phyloP scores from a whole-genome alignment of 2,329 filamentous ascomycete species.

The Graphilbum sp. region DNA sequence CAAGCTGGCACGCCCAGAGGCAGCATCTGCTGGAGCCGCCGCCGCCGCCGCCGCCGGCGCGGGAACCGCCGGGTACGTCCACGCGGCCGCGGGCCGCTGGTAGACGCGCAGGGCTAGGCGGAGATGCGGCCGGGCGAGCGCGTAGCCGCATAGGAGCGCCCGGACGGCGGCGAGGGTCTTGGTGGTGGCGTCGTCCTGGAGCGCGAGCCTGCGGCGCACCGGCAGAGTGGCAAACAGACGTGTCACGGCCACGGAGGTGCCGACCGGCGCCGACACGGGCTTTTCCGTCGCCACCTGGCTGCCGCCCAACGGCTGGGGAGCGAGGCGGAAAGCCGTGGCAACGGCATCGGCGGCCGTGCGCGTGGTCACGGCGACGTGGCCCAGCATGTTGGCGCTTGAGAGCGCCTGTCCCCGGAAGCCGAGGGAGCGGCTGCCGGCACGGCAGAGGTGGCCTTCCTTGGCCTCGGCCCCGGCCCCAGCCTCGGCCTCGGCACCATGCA shows the following conservation, averaged over 20 bases:
- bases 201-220: conserved; percentile 41
- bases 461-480: too few relatives aligned
- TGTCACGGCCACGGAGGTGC: conserved; percentile 48
- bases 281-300: conserved; percentile 15
- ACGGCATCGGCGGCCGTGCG: conserved; percentile 43
- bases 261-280: conserved; percentile 37
- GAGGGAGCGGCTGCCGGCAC: conserved; percentile 33
- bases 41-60: too few relatives aligned
- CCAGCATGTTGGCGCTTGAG: conserved; percentile 45
- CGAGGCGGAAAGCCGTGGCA: conserved; percentile 32
- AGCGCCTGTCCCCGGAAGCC: conserved; percentile 65
- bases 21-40: too few relatives aligned
- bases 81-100: conserved; percentile 34
- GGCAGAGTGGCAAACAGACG: conserved; percentile 44
- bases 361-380: conserved; percentile 45
- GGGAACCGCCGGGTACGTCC: conserved; percentile 34
- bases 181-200: conserved; percentile 31
- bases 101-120: conserved; percentile 43
- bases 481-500: too few relatives aligned
- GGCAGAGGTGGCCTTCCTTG: not conserved
- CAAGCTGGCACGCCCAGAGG: conserved; percentile 18
- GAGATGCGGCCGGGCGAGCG: conserved; percentile 46
- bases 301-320: conserved; percentile 23
- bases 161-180: conserved; percentile 43
- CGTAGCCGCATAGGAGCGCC: conserved; percentile 45